Evolutionary conservation across 2,329 filamentous ascomycete species (phyloP), one percentile per base, ranked within the genome.

Genomic region (Cordyceps cateniannulata): DNA sequence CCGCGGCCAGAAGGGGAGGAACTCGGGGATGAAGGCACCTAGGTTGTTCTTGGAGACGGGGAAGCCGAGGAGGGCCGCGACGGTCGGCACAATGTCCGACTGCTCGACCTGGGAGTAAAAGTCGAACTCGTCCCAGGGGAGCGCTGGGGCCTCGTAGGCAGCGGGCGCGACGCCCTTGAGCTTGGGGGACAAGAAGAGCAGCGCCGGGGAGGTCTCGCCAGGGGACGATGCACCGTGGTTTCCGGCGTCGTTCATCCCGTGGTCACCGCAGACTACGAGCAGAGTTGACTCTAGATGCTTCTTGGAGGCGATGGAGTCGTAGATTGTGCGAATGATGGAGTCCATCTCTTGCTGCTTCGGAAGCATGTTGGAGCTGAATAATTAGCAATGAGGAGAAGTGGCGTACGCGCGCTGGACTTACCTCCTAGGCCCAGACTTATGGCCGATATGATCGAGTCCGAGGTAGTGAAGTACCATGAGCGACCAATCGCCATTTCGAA

Each of bases 171-270:
- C 76, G 1, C 75, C 70, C 68, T 82, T 84, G 48, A 96, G 79
- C 69, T 91, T 95, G 0, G 93, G 92, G 2, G 92, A 95, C 65
- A 96, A 84, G 72, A 99, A 98, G 22, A 97, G 83, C 10, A 99
- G 77, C 18, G 95, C 95, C 0, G 95, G 89, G 1, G 93, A 97
- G 1, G 95, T 98, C 77, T 99, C 95, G 48, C 95, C 93, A 1
- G 91, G 85, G 0, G 93, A 93, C 10, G 93, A 97, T 44, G 93
- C 95, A 32, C 95, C 95, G 71, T 99, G 95, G 66, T 98, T 98
- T 2, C 95, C 95, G 22, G 91, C 95, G 67, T 98, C 93, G 67
- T 98, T 99, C 95, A 99, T 99, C n/a, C 95, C 95, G 71, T 99
- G 95, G 68, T 99, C 96, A 60, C 95, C 95, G 61, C 88, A 91